Evolutionary conservation across 129 eudicot genomes (phyloP).

Genomic region (Pseudognaphalium luteoalbum): DNA sequence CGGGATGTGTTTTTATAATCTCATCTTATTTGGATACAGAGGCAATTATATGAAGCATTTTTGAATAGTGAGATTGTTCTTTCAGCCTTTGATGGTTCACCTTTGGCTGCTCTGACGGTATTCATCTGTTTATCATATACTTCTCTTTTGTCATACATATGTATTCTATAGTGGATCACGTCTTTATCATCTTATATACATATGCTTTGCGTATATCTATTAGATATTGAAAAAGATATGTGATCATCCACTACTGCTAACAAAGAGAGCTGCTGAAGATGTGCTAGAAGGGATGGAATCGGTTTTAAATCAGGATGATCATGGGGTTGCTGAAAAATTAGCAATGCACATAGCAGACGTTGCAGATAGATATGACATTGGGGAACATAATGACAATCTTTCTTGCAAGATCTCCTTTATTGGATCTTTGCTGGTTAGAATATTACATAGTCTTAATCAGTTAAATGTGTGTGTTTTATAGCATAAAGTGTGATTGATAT

Average conservation of each 20-base stretch:
- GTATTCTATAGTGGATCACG: neutral
- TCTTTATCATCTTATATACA: neutral
- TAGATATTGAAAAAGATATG: conserved; percentile 96
- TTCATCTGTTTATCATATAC: conserved; percentile 8
- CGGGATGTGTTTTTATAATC: neutral
- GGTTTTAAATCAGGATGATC: conserved; percentile 59
- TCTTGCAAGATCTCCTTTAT: conserved; percentile 95
- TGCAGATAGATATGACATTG: conserved; percentile 57
- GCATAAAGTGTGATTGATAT: conserved; percentile 10
- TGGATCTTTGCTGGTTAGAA: conserved; percentile 70
- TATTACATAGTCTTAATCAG: neutral
- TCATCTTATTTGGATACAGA: conserved; percentile 45
- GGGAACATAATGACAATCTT: conserved; percentile 53
- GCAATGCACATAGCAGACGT: conserved; percentile 84
- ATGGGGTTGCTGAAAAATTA: conserved; percentile 72
- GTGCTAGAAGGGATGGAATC: conserved; percentile 95
- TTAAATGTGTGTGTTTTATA: neutral
- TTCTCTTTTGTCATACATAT: neutral
- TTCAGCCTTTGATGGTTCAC: conserved; percentile 97
- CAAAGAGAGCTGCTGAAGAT: conserved; percentile 98
- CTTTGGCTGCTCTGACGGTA: conserved; percentile 98
- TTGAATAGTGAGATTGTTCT: conserved; percentile 90
- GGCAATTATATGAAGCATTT: conserved; percentile 90
- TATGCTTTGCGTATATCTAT: neutral
- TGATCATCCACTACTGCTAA: conserved; percentile 89